Base-by-base conservation (phyloP, 1,284 basidiomycete genomes). In the Malassezia brasiliensis region DNA sequence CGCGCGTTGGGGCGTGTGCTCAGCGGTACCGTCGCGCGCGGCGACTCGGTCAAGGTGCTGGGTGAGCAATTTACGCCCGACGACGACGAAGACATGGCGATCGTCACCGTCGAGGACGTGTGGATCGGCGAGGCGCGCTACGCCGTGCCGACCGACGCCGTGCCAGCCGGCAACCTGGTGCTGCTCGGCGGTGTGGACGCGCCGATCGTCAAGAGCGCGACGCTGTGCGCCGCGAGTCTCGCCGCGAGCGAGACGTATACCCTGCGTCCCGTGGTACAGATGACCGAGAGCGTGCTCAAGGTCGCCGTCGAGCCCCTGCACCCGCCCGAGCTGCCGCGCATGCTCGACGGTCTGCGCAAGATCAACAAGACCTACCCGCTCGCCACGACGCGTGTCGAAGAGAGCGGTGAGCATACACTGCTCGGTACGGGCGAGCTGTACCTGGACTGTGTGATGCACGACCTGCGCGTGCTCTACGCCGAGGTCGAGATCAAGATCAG, bases 401-500 rank as follows among this genome's bases (percentile, higher is more conserved):
- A 99, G 77, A 90, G 87, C 50, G 94, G 94, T 30, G 94, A 98
- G 75, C 94, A 99, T 76, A 87, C 98, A 53, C 78, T 98, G 50
- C 83, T 98, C 61, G 94, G 94, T 44, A 96, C 94, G 0, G 94
- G 94, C 51, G 94, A 99, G 76, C 78, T 99, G 47, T 96, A 94
- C 77, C 80, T 99, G 67, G 94, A 99, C 75, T 94, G 86, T 63
- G 87, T 96, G 41, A 83, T 99, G 84, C 91, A 98, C 74, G 94
- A 99, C 77, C 78, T 99, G 61, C 81, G 94, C 58, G 83, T 83
- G 60, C 75, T 98, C 61, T 99, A 94, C 78, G 84, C 88, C 42
- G 94, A 98, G 79, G 96, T 98, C 65, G 94, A 99, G 81, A 96
- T 99, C 80, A 96, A 98, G 78, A 90, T 98, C 14, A 96, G 90